Base-by-base conservation (phyloP, 2,329 filamentous ascomycete species). In the Tolypocladium pustulatum region DNA sequence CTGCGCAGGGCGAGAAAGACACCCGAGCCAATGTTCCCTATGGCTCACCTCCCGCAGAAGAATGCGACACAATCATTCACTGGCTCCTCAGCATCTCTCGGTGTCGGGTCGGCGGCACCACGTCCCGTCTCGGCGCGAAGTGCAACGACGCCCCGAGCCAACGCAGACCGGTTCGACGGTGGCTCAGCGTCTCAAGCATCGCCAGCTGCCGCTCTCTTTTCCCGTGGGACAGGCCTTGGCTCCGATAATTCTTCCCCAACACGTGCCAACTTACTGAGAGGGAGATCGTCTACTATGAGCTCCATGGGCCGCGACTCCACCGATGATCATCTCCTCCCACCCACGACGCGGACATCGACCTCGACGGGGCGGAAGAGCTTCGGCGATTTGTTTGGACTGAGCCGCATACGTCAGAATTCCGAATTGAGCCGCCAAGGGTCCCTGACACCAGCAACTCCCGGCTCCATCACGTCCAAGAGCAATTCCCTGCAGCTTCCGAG, bases 281-380 rank as follows among this genome's bases (percentile, higher is more conserved):
- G 87, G 57, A 84, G 94, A 63, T 96, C 94, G 22, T 96, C 92
- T 6, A 97, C 94, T 0, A 82, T 96, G 76, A 92, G 89, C 66
- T 97, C 93, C 1, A 73, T 93, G 51, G 85, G 87, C 22, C 85
- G 88, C 62, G 81, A 83, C 57, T 90, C 87, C 0, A 85, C 86
- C 57, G 89, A 91, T 61, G 84, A 88, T 38, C 84, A 86, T 57
- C 80, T 88, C 6, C 78, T 84, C 8, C 85, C 87, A 3, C 85
- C 86, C 4, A 82, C 83, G 30, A 73, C 85, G n/a, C 81, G 91
- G 56, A 92, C 85, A 7, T 96, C 92, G 1, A 90, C 88, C 1
- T 96, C 91, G 0, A 93, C 88, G n/a, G 91, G 92, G 6, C 84
- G 94, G 58, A 94, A 92, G 73, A 97, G 93, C 72, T 91, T 99